Base-by-base conservation (phyloP, 441 rosid genomes). In the Mallotus repandus region DNA sequence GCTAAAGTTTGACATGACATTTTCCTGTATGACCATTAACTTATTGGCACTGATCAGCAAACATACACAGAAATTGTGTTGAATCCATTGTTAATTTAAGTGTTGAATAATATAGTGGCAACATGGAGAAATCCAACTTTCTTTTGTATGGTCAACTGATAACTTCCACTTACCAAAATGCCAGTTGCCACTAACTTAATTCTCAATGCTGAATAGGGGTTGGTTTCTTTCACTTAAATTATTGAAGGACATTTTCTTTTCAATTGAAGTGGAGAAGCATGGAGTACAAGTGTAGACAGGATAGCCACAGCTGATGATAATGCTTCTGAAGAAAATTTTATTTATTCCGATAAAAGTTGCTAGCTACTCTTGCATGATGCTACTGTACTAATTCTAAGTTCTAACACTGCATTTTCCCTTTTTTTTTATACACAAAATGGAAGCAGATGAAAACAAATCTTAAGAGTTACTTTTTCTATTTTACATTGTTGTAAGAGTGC, bases 401-500 rank as follows among this genome's bases (percentile, higher is more conserved):
- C 56, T 57, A 46, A 58, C 9, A 18, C 6, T 56, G 35, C 67
- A 25, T 22, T 8, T 38, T 38, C 41, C 5, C 5, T 35, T 35
- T 35, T 38, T 45, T 29, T 49, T 48, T 69, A 63, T 60, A 63
- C 62, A 66, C 53, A 52, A 25, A 73, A 29, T 60, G 32, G 59
- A 61, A n/a, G 52, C 29, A 53, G 35, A 38, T 38, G 2, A 38
- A 48, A 46, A 1, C 7, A 60, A 7, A 32, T 46, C 45, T 56
- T 19, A 50, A 25, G n/a, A 45, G 10, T 41, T 49, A 18, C 54
- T 29, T 46, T 61, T 29, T 38, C 49, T 48, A 19, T 70, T 67
- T 68, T 71, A 79, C 68, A 71, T 25, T 58, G 70, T 46, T 70
- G 59, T 32, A 6, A 46, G 53, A 70, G 13, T n/a, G 22, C 18